Evolutionary conservation across 140 eudicot genomes (phyloP), one percentile per base, ranked within the genome.

Genomic region (Erigeron philadelphicus): DNA sequence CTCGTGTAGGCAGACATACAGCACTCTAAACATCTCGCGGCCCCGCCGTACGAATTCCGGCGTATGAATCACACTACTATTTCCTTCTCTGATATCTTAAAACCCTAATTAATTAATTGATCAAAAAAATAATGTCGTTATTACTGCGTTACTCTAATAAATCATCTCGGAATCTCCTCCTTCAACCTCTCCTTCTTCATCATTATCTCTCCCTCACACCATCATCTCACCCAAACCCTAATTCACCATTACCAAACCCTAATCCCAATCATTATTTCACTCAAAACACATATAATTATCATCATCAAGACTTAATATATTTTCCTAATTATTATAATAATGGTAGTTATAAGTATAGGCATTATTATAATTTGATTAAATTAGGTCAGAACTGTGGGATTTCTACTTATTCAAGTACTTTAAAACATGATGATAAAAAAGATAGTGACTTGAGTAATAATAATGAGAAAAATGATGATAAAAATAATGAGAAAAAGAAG

Each of bases 381-480:
- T 56, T 75, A 60, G 75, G 70, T 59, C 81, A 72, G 11, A 57
- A 45, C n/a, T 78, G 16, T 16, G 84, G 87, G 45, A 63, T 75
- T 56, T 82, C 79, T 1, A 71, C 86, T 0, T 62, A 68, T 7
- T 61, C 75, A 0, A 62, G 52, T 46, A 75, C 15, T 38, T 64
- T 57, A 11, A 72, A 44, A 42, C 71, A 41, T 3, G 48, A 67
- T 2, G 64, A 12, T 21, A 59, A 59, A 59, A 59, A 59, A 10
- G 50, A 54, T 13, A 16, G 43, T 35, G 66, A 54, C 58, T 21
- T 52, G 54, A 81, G 35, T 13, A 64, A 58, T 11, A 58, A 18
- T 21, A 57, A 21, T 57, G 38, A 7, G 3, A 57, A 17, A 11
- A 21, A 13, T 21, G 10, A 57, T 58, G 11, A 9, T 3, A 49